Conservation (phyloP, 2,329 filamentous ascomycete species). For the Aspergillus oerlinghausenensis region DNA sequence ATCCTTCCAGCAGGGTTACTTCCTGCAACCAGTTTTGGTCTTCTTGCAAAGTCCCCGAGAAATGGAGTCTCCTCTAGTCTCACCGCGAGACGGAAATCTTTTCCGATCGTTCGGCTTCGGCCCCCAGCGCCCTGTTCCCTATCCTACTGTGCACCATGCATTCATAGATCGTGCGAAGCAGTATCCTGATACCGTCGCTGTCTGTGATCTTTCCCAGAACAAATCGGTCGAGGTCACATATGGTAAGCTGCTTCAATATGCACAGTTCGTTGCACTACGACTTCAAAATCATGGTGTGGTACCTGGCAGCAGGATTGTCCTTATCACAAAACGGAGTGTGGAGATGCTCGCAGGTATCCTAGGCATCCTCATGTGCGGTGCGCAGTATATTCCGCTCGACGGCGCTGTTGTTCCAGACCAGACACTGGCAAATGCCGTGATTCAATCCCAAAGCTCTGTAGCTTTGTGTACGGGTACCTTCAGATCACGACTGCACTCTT, state of each 20-base stretch:
- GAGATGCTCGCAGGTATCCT: constrained; percentile 10
- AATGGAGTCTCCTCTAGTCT: not conserved
- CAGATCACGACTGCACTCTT: not conserved
- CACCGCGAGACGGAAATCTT: not conserved
- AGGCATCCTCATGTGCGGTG: constrained; percentile 5
- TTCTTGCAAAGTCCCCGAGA: too few relatives aligned
- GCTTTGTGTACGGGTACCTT: constrained; percentile 3
- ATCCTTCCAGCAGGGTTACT: too few relatives aligned
- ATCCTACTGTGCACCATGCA: constrained; percentile 5
- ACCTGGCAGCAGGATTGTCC: not conserved
- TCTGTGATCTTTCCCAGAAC: constrained; percentile 1
- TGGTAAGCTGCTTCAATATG: constrained; percentile 4
- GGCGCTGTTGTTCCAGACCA: constrained; percentile 7
- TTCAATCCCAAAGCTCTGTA: constrained; percentile 1
- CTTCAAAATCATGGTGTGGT: constrained; percentile 1
- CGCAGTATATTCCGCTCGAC: constrained; percentile 9
- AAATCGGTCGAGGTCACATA: constrained; percentile 2
- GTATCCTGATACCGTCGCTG: not conserved
- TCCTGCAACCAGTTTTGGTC: too few relatives aligned
- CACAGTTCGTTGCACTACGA: constrained; percentile 2
- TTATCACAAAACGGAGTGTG: constrained; percentile 2
- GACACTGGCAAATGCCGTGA: constrained; percentile 3
- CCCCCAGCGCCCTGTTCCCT: not conserved
- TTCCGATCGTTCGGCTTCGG: constrained; percentile 5
- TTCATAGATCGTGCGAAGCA: constrained; percentile 5